A percentile compares a stretch with the other conserved stretches of the same genome.
Conservation (phyloP, 345 rosid species). For the Atalantia buxifolia region DNA sequence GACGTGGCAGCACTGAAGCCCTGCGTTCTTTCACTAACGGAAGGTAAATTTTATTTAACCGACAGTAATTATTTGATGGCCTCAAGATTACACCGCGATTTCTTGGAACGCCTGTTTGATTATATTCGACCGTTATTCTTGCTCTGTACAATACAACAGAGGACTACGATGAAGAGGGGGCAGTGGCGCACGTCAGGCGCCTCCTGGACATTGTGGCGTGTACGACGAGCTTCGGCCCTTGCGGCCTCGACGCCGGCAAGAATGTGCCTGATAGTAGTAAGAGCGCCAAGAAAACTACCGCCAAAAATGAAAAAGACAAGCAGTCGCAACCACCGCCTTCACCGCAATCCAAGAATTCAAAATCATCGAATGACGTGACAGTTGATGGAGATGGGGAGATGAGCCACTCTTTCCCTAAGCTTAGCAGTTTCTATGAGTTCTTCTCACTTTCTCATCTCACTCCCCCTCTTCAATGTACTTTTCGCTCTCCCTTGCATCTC, state of each 20-base stretch:
- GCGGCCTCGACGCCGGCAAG: conserved; percentile 50
- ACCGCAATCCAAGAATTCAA: conserved; percentile 5
- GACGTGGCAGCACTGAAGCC: conserved; percentile 91
- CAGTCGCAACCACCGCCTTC: not conserved
- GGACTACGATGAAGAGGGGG: conserved; percentile 75
- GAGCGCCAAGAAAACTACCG: conserved; percentile 35
- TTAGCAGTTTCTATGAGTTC: conserved; percentile 86
- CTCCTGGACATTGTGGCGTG: conserved; percentile 84
- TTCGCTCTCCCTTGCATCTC: conserved; percentile 11
- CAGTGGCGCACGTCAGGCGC: conserved; percentile 89
- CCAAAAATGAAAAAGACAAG: conserved; percentile 9
- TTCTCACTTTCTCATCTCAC: conserved; percentile 89
- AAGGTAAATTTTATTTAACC: conserved; percentile 39
- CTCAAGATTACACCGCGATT: not conserved
- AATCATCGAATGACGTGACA: conserved; percentile 41
- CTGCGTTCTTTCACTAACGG: conserved; percentile 55
- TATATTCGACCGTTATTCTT: not conserved
- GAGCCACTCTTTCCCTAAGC: conserved; percentile 74
- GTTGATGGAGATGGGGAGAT: conserved; percentile 69
- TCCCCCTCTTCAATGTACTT: conserved; percentile 89
- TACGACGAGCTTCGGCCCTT: conserved; percentile 76
- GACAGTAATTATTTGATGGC: not conserved
- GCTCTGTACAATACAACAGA: conserved; percentile 32
- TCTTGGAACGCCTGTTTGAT: not conserved
- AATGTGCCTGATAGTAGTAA: conserved; percentile 26